Evolutionary conservation across 306 rosid species (phyloP), one percentile per base, ranked within the genome.

Genomic region (Spatholobus suberectus): DNA sequence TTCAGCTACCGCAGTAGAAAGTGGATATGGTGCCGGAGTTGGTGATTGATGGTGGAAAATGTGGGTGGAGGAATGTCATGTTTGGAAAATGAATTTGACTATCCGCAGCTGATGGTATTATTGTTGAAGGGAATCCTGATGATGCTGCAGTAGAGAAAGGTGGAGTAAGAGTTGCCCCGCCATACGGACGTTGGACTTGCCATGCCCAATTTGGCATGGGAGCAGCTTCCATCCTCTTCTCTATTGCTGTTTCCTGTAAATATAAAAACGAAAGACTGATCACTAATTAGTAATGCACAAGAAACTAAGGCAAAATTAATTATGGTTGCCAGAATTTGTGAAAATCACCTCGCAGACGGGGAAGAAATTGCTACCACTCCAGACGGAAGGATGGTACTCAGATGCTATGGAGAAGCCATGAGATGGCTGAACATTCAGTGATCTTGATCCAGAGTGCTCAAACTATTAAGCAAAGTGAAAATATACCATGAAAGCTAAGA

Each of bases 121-220:
- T 61, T 46, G 91, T 27, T 75, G 93, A 83, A 70, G 97, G 94
- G 98, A 95, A 95, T 95, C 98, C 98, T 93, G 98, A 95, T 95
- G 98, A 95, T 95, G 98, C 98, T 93, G 98, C 97, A 88, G 93
- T 85, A 88, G 94, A 89, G 91, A 93, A 89, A 73, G 87, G 86
- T 52, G 93, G 91, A 77, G 81, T 27, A 68, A 84, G 87, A 71
- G 84, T 80, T 70, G 92, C 84, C 81, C 87, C 85, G 35, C 88
- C 87, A 49, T 83, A 83, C 40, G 88, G 90, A 83, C 85, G 86
- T 82, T 87, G 93, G 72, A 85, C 78, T 81, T 86, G 94, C 90
- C 90, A 86, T 55, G 91, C 85, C 95, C 93, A 83, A 54, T 86
- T 89, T 12, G 91, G 87, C 57, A 81, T 51, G 76, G 92, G 84